A percentile compares a stretch with the other conserved stretches of the same genome.
These are phyloP conservation scores for Rhexocercosporidium sp. DNA, from an alignment of 2,329 filamentous ascomycete genomes.

Conservation along the genomic window DNA sequence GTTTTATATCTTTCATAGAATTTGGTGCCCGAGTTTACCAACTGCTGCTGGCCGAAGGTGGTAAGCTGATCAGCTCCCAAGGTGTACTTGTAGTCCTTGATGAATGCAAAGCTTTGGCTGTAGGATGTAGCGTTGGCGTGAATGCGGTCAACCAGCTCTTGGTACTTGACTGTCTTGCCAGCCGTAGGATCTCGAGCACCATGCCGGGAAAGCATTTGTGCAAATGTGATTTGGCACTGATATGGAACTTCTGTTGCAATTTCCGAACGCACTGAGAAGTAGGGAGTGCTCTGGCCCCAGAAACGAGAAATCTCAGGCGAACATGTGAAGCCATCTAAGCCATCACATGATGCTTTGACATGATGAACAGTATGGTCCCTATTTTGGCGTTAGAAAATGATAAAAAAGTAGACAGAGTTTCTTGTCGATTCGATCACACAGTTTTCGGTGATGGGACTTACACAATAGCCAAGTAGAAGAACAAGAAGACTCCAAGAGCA, in stretches of 20 bases:
- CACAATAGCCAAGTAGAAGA: conserved; percentile 34
- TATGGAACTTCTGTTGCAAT: conserved; percentile 64
- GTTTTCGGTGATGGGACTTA: conserved; percentile 20
- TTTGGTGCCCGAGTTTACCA: conserved; percentile 75
- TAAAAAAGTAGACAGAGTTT: neutral
- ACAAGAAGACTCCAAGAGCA: conserved; percentile 30
- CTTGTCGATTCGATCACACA: neutral
- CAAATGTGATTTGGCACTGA: conserved; percentile 79
- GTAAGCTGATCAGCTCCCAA: conserved; percentile 75
- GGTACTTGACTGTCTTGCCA: conserved; percentile 69
- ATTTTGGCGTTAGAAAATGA: conserved; percentile 13
- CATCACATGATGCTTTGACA: conserved; percentile 37
- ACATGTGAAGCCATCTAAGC: conserved; percentile 41
- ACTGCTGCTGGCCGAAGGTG: conserved; percentile 68
- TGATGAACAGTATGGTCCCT: conserved; percentile 24
- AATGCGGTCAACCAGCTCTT: conserved; percentile 67
- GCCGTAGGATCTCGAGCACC: conserved; percentile 81
- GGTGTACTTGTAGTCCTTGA: conserved; percentile 72
- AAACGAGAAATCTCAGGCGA: conserved; percentile 40
- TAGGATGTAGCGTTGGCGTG: conserved; percentile 62
- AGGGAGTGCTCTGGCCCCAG: conserved; percentile 91
- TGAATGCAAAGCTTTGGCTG: conserved; percentile 68
- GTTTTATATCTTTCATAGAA: conserved; percentile 76
- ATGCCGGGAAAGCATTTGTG: conserved; percentile 81
- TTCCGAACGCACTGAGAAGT: conserved; percentile 74